Evolutionary conservation across 179 eudicot genomes (phyloP).

Genomic region (Silene noctiflora): DNA sequence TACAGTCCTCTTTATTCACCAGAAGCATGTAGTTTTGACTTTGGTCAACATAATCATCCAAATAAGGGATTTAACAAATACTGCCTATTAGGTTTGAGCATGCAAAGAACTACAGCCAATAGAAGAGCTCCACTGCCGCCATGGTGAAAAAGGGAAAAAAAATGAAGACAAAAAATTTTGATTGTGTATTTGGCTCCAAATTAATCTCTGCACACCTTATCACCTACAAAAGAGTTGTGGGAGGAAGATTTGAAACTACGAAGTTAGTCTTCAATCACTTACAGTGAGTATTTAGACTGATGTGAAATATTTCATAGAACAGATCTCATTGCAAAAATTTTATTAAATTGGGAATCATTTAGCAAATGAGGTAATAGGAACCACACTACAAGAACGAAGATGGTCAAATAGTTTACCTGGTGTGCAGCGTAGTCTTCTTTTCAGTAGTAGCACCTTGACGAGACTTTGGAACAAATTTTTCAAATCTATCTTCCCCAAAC

Average conservation of each 20-base stretch:
- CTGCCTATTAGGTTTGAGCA: not conserved
- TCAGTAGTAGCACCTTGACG: slow-evolving; percentile 38
- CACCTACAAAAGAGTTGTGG: not conserved
- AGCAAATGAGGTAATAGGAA: not conserved
- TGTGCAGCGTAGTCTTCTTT: slow-evolving; percentile 37
- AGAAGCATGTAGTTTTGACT: not conserved
- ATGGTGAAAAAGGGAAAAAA: not conserved
- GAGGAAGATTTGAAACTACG: not conserved
- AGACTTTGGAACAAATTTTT: slow-evolving; percentile 53
- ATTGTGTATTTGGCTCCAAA: not conserved
- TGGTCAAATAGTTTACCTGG: slow-evolving; percentile 29
- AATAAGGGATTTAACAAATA: not conserved
- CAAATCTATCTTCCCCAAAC: slow-evolving; percentile 61
- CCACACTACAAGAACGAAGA: not conserved
- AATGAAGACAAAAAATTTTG: not conserved
- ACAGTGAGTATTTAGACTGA: not conserved
- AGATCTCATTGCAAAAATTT: not conserved
- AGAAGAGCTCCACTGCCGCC: not conserved
- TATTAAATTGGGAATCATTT: not conserved
- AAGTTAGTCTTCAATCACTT: not conserved
- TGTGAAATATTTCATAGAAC: not conserved
- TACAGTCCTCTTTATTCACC: not conserved
- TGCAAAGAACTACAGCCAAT: not conserved
- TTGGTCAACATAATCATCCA: not conserved
- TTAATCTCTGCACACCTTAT: not conserved